These are phyloP conservation scores for Solanum sejunctum DNA, from an alignment of 257 asterid species.

Conservation along the genomic window DNA sequence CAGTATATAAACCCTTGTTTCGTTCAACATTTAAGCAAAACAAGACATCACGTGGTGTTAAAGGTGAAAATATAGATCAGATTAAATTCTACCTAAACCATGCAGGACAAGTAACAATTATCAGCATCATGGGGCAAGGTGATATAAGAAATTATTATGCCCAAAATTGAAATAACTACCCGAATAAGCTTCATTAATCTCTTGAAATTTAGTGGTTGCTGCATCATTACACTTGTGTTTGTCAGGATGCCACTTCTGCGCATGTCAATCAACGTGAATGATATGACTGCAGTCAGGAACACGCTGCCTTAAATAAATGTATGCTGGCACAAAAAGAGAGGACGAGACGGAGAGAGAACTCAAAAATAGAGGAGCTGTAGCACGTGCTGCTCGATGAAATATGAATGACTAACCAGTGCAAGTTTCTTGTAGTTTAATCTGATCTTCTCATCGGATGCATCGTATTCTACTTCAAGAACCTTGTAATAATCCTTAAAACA, in stretches of 20 bases:
- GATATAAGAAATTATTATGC: not conserved
- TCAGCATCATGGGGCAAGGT: not conserved
- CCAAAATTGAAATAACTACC: constrained; percentile 19
- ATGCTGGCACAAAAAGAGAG: not conserved
- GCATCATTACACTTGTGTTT: constrained; percentile 40
- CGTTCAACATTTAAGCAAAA: not conserved
- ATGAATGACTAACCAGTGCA: constrained; percentile 41
- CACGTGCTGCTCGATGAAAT: not conserved
- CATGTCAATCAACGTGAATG: not conserved
- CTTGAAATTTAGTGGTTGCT: constrained; percentile 51
- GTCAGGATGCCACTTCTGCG: constrained; percentile 82
- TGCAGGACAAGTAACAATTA: not conserved
- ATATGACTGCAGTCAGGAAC: not conserved
- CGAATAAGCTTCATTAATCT: constrained; percentile 51
- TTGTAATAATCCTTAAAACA: constrained; percentile 50
- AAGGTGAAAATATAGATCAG: not conserved
- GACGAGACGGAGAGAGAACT: not conserved
- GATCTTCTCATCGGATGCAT: constrained; percentile 59
- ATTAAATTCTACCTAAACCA: constrained; percentile 3
- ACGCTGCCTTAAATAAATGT: not conserved
- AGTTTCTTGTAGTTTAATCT: constrained; percentile 49
- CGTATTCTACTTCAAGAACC: constrained; percentile 54
- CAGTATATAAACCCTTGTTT: not conserved
- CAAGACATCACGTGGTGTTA: not conserved
- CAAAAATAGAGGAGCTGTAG: constrained; percentile 4